Evolutionary conservation across 2,329 filamentous ascomycete genomes (phyloP).

Genomic region (Drechslera avenae): DNA sequence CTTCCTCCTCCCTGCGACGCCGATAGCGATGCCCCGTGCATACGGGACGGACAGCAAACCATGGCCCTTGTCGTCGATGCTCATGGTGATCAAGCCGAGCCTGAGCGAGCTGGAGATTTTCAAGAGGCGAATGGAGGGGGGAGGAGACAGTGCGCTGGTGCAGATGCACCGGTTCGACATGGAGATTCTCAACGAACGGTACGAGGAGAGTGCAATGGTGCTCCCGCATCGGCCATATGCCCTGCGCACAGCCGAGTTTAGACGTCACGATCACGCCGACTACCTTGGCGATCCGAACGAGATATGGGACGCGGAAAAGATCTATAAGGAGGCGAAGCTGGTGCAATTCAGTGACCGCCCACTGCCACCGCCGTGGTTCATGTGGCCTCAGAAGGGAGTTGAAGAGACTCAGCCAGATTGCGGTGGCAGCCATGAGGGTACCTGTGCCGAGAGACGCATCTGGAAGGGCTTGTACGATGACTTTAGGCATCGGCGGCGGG

Average conservation of each 20-base stretch:
- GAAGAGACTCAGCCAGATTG: constrained; percentile 55
- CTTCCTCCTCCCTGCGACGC: constrained; percentile 66
- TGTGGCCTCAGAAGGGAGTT: constrained; percentile 51
- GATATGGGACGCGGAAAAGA: constrained; percentile 63
- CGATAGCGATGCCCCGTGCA: constrained; percentile 71
- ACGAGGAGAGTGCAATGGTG: constrained; percentile 62
- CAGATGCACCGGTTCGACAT: constrained; percentile 62
- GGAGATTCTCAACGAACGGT: constrained; percentile 70
- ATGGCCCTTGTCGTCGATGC: constrained; percentile 62
- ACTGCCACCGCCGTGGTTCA: constrained; percentile 67
- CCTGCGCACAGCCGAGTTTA: constrained; percentile 67
- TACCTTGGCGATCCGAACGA: constrained; percentile 61
- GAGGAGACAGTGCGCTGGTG: constrained; percentile 36
- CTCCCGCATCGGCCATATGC: constrained; percentile 68
- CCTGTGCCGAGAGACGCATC: constrained; percentile 48
- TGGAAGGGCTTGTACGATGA: constrained; percentile 55
- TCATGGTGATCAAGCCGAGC: constrained; percentile 67
- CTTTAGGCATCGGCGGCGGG: constrained; percentile 50
- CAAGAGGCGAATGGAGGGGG: constrained; percentile 34
- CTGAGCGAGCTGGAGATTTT: constrained; percentile 55
- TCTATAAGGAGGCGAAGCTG: constrained; percentile 65
- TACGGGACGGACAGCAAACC: constrained; percentile 68
- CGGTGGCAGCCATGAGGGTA: constrained; percentile 35
- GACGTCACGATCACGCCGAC: constrained; percentile 56
- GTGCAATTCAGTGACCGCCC: constrained; percentile 77